Base-by-base conservation (phyloP, 352 stramenopile genomes). In the Phytophthora melonis region DNA sequence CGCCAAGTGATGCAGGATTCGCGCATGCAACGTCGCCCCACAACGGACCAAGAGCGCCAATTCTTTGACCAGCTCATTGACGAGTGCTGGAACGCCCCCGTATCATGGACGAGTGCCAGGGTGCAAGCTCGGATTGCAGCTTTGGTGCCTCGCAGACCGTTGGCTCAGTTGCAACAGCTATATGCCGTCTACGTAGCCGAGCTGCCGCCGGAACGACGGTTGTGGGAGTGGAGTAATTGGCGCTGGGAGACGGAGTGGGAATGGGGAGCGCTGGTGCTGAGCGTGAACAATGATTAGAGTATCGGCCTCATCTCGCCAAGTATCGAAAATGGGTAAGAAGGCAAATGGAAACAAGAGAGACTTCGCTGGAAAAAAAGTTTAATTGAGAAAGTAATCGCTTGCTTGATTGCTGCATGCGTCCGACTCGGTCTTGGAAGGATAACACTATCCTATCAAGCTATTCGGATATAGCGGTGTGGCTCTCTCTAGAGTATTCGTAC, bases 61-160 rank as follows among this genome's bases (percentile, higher is more conserved):
- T 50, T 91, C 14, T 93, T 93, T 66, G 77, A 84, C 21, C 59
- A 85, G 45, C 71, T 94, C 6, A 64, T 92, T 3, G 80, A 90
- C 18, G 82, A 93, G 58, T 91, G 86, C 59, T 94, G 88, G 88
- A 90, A 92, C 55, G 80, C 88, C 5, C 72, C 81, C 3, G 79
- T 94, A 19, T 70, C 81, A n/a, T 93, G 87, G 87, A 60, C 65
- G 1, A 84, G 71, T 49, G 27, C 59, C 10, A 80, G 66, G 23
- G 67, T 91, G 25, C 86, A 91, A 64, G 67, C 60, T n/a, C 78
- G 74, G 45, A 70, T 74, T 52, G 27, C 47, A 63, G 62, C 58
- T 10, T 52, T 76, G n/a, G 59, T 34, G 23, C 56, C 66, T 43
- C 21, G 56, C 18, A 75, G 83, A 16, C 72, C 81, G 3, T 25